These are phyloP conservation scores for Amylocarpus encephaloides DNA, from an alignment of 2,329 filamentous ascomycete genomes.

Conservation along the genomic window DNA sequence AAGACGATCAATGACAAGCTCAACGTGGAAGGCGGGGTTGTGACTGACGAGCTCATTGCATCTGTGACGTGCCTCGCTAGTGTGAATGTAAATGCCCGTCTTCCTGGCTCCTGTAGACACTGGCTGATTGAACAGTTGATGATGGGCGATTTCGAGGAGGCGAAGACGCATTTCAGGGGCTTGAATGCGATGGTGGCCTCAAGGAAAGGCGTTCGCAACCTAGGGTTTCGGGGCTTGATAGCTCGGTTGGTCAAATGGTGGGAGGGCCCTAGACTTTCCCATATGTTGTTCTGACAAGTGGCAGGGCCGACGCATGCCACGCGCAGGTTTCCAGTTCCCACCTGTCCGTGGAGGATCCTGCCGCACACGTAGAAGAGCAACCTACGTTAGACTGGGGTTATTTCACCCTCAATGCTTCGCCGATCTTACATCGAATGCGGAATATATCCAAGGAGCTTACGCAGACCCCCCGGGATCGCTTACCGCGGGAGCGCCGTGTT, in stretches of 20 bases:
- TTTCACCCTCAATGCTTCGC: neutral
- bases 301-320: slow-evolving; percentile 2
- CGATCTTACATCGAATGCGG: neutral
- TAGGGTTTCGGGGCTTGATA: slow-evolving; percentile 2
- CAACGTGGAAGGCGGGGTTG: neutral
- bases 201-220: neutral
- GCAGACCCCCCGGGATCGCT: neutral
- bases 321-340: slow-evolving; percentile 3
- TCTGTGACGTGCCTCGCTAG: slow-evolving; percentile 5
- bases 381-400: neutral
- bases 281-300: neutral
- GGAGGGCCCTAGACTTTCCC: neutral
- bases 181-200: slow-evolving; percentile 1
- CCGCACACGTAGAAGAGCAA: neutral
- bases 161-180: slow-evolving; percentile 1
- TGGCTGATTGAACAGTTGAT: neutral
- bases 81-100: slow-evolving; percentile 1
- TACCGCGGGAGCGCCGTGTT: neutral
- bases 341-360: neutral
- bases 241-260: slow-evolving; percentile 4
- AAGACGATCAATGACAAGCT: neutral
- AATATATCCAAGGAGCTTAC: neutral
- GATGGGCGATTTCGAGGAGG: slow-evolving; percentile 2
- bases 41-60: slow-evolving; percentile 1
- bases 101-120: neutral